Percentiles rank a stretch among this genome's conserved stretches.
These are phyloP conservation scores for Saccharomyces jurei DNA, from an alignment of 805 yeast species.

Conservation along the genomic window DNA sequence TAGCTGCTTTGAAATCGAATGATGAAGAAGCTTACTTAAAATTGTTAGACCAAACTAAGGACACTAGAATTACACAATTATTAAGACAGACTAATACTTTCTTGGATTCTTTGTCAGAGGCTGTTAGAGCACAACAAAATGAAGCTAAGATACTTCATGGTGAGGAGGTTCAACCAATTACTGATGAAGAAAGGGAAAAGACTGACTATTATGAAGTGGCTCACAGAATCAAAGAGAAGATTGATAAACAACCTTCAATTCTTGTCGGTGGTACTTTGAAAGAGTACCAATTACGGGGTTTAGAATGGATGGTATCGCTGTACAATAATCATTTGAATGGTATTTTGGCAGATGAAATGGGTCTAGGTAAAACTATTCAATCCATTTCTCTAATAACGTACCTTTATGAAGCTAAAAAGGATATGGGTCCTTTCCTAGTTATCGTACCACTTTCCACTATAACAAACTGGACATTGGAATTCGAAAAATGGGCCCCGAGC, in stretches of 20 bases:
- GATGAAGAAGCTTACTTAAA: constrained; percentile 85
- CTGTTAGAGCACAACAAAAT: constrained; percentile 67
- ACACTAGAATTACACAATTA: constrained; percentile 77
- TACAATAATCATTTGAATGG: constrained; percentile 94
- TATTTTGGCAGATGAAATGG: constrained; percentile 98
- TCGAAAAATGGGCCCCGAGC: constrained; percentile 84
- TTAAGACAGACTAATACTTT: constrained; percentile 72
- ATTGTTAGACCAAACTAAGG: constrained; percentile 77
- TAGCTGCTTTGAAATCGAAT: constrained; percentile 77
- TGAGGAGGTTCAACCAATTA: constrained; percentile 32
- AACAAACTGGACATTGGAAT: constrained; percentile 79
- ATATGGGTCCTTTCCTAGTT: constrained; percentile 63
- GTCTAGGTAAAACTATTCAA: constrained; percentile 90
- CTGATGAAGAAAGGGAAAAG: constrained; percentile 51
- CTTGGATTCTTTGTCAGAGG: constrained; percentile 69
- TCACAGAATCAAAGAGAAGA: constrained; percentile 61
- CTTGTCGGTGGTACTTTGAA: constrained; percentile 72
- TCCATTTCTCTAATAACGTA: constrained; percentile 71
- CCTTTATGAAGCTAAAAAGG: constrained; percentile 57
- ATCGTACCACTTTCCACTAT: constrained; percentile 79
- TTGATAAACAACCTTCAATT: constrained; percentile 57
- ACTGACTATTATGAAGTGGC: constrained; percentile 79
- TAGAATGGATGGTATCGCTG: constrained; percentile 98
- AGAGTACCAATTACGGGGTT: constrained; percentile 82
- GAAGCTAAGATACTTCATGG: constrained; percentile 29